Evolutionary conservation across 2,329 filamentous ascomycete genomes (phyloP).

Genomic region (Cladophialophora carrionii): DNA sequence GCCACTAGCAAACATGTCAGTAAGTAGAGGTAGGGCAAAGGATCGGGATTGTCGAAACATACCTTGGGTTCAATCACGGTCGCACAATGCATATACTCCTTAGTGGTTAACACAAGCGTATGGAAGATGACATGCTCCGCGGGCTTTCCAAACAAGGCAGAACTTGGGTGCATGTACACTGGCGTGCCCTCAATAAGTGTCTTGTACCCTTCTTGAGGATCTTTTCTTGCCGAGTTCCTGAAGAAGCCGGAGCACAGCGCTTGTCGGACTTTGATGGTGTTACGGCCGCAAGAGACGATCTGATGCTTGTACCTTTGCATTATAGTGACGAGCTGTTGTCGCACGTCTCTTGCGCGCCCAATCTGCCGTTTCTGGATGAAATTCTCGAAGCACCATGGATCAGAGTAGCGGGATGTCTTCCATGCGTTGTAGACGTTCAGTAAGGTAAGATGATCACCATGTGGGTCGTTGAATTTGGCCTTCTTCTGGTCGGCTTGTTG

Average conservation of each 20-base stretch:
- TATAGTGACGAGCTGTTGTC: constrained; percentile 88
- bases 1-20: constrained; percentile 53
- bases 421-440: constrained; percentile 98
- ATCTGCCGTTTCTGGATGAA: constrained; percentile 93
- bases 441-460: constrained; percentile 90
- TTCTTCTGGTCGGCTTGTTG: constrained; percentile 96
- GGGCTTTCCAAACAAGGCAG: constrained; percentile 90
- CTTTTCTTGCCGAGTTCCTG: constrained; percentile 90
- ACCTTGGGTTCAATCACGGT: constrained; percentile 88
- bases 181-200: constrained; percentile 93
- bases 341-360: constrained; percentile 85
- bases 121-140: constrained; percentile 97
- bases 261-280: constrained; percentile 84
- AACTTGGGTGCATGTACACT: constrained; percentile 90
- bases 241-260: constrained; percentile 94
- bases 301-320: constrained; percentile 88
- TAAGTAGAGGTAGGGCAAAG: neutral
- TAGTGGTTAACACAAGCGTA: constrained; percentile 58
- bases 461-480: constrained; percentile 92
- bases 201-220: constrained; percentile 96
- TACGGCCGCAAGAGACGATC: constrained; percentile 80
- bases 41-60: constrained; percentile 29
- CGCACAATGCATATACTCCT: constrained; percentile 97
- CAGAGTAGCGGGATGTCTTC: constrained; percentile 81
- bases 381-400: constrained; percentile 95